Evolutionary conservation across 306 rosid genomes (phyloP), one percentile per base, ranked within the genome.

Genomic region (Acacia confusa): DNA sequence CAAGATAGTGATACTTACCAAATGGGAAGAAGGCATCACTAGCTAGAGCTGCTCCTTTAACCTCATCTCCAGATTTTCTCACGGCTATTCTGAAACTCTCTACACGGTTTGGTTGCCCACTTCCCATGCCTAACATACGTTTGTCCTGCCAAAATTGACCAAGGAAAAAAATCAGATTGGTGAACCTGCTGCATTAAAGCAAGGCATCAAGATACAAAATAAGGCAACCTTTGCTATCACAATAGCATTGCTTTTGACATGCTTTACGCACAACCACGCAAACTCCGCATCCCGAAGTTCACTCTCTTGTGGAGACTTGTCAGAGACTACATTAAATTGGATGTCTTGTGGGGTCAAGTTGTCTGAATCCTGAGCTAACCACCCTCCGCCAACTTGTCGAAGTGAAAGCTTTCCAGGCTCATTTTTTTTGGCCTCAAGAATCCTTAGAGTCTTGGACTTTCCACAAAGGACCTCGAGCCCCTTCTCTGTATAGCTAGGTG

Each of bases 1-100:
- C 38, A 36, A 43, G 68, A 24, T 25, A 43, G 24, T 15, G 82
- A 74, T 83, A 78, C 84, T 82, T 91, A 95, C 99, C 99, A 48
- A 93, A 95, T 64, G 97, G 98, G 87, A 95, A 95, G 90, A 95
- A 95, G 58, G 99, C 99, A 63, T 95, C 99, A 22, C 98, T 95
- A 84, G 97, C 97, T 86, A 95, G 85, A 82, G 99, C 94, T 1
- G 99, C 93, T 64, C 98, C 99, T 87, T 89, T 93, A 80, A 86
- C 93, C 53, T 89, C 96, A 28, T 88, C 89, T 87, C 96, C 99
- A 9, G 99, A 98, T 90, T 95, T 95, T 87, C 75, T 88, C 86
- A 93, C 55, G 19, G 98, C 98, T 78, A 95, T 88, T 82, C 97
- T 86, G 76, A 93, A 86, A 84, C 99, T 95, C 88, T 95, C 99